Evolutionary conservation across 225 moss, liverwort and hornwort genomes (phyloP).

Genomic region (Sphagnum tenellum): DNA sequence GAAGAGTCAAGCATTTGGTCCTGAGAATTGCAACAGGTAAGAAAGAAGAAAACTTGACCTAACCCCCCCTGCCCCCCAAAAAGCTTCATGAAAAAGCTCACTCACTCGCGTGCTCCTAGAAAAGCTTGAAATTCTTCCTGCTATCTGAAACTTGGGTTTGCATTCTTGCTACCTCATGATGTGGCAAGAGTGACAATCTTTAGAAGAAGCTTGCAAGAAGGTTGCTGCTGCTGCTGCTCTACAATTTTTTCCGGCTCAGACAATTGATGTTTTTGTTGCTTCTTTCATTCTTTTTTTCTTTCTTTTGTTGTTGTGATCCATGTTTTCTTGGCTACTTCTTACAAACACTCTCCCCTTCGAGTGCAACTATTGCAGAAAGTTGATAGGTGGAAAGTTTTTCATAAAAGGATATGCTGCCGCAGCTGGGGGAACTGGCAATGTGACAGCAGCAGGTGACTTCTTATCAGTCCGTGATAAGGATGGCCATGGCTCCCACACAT

Average conservation of each 20-base stretch:
- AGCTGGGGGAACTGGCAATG: conserved; percentile 34
- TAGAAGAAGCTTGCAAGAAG: no score
- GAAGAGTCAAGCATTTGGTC: conserved; percentile 32
- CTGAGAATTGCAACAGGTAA: conserved; percentile 66
- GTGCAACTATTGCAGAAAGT: conserved; percentile 24
- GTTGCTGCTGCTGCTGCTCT: no score
- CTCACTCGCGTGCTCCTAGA: not conserved
- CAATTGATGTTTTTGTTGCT: no score
- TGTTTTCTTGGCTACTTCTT: not conserved
- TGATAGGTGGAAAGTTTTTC: conserved; percentile 69
- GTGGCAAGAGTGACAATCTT: not conserved
- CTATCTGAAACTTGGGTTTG: no score
- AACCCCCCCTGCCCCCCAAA: no score
- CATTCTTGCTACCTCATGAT: not conserved
- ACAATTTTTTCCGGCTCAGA: no score
- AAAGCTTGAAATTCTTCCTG: not conserved
- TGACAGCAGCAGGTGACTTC: conserved; percentile 22
- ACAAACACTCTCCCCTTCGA: no score
- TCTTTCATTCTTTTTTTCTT: no score
- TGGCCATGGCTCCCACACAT: conserved; percentile 85
- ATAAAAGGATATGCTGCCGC: conserved; percentile 58
- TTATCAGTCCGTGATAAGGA: conserved; percentile 52
- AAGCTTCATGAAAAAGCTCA: no score
- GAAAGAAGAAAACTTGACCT: not conserved
- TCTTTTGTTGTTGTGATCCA: not conserved